A percentile compares a stretch with the other conserved stretches of the same genome.
Conservation (phyloP, 331 rosid species). For the Quercus phellos region DNA sequence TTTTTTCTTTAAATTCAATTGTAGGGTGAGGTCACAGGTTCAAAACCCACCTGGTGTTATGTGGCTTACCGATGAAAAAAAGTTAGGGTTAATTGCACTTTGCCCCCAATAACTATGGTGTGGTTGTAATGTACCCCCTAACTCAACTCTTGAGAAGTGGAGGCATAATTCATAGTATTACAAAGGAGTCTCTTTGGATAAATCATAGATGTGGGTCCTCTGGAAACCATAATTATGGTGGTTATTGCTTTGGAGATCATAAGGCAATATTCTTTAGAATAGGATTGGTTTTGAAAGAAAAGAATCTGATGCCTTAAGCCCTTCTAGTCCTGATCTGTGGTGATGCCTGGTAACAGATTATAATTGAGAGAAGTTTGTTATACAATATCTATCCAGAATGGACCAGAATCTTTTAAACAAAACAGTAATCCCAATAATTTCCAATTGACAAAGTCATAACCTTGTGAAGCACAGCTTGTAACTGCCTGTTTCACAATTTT, state of each 20-base stretch:
- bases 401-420: no score
- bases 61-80: no score
- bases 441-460: no score
- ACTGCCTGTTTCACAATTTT: neutral
- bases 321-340: neutral
- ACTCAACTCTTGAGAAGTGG: neutral
- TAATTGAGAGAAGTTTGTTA: no score
- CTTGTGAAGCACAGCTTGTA: neutral
- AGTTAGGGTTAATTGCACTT: no score
- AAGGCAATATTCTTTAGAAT: neutral
- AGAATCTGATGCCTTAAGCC: neutral
- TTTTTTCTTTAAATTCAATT: neutral
- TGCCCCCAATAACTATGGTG: no score
- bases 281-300: neutral
- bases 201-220: neutral
- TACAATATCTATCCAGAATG: no score
- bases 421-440: no score
- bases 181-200: neutral
- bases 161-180: neutral
- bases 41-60: no score
- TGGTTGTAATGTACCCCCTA: no score
- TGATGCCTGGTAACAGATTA: no score
- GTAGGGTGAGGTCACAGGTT: no score
- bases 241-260: neutral
- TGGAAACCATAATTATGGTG: neutral